These are phyloP conservation scores for Epichloe gansuensis DNA, from an alignment of 2,329 filamentous ascomycete species.

Conservation along the genomic window DNA sequence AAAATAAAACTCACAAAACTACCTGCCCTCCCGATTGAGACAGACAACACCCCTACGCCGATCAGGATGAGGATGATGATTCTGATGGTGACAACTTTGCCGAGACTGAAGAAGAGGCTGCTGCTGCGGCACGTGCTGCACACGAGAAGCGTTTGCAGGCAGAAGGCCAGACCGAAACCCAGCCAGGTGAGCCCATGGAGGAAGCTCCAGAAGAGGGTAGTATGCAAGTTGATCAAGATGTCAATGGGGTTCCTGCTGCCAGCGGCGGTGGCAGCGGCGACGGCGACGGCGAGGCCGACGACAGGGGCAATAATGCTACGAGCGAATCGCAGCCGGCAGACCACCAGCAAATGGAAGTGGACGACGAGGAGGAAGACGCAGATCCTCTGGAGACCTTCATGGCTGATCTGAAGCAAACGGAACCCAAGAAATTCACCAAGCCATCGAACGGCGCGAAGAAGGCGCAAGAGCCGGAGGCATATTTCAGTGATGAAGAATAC, in stretches of 20 bases:
- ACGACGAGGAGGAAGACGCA: conserved; percentile 53
- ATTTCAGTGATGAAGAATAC: conserved; percentile 79
- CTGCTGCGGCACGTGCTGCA: conserved; percentile 72
- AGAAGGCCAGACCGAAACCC: conserved; percentile 34
- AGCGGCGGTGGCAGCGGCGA: neutral
- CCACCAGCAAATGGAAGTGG: conserved; percentile 49
- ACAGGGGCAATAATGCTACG: conserved; percentile 3
- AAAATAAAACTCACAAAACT: conserved; percentile 83
- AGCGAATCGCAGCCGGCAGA: conserved; percentile 4
- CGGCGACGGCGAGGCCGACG: conserved; percentile 6
- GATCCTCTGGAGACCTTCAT: conserved; percentile 98
- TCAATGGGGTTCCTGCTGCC: conserved; percentile 13
- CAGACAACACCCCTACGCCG: conserved; percentile 47
- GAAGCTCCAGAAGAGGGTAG: conserved; percentile 15
- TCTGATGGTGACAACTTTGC: conserved; percentile 67
- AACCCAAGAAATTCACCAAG: conserved; percentile 29
- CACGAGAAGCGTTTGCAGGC: conserved; percentile 63
- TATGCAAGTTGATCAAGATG: conserved; percentile 11
- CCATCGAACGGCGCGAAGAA: conserved; percentile 31
- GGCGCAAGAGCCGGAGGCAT: conserved; percentile 62
- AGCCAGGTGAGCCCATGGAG: conserved; percentile 29
- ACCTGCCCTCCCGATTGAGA: conserved; percentile 60
- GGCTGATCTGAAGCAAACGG: conserved; percentile 52
- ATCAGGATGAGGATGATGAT: conserved; percentile 57
- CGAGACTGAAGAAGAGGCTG: conserved; percentile 76